These are phyloP conservation scores for Chalara sp. DNA, from an alignment of 2,329 filamentous ascomycete species.

Conservation along the genomic window DNA sequence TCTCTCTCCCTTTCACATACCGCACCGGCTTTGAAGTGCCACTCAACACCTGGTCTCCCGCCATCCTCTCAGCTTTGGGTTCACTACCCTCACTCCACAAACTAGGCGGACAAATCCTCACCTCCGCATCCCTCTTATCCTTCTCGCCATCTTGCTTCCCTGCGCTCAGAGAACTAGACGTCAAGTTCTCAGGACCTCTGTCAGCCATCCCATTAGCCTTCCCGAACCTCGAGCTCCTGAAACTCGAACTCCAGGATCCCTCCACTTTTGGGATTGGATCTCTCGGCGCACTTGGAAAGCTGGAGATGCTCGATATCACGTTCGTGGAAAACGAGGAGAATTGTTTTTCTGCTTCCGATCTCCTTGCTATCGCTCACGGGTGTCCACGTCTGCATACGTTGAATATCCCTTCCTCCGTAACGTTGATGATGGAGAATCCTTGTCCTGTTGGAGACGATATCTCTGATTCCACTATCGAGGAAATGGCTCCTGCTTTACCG, in stretches of 20 bases:
- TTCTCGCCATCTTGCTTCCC: not conserved
- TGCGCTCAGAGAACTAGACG: not conserved
- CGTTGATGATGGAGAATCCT: not conserved
- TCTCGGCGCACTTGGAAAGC: not conserved
- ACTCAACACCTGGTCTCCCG: not conserved
- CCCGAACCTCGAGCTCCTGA: not conserved
- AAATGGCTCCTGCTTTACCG: not conserved
- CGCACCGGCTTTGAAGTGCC: not conserved
- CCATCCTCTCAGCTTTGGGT: not conserved
- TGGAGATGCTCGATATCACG: not conserved
- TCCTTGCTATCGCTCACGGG: not conserved
- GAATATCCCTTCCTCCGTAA: not conserved
- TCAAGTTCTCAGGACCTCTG: not conserved
- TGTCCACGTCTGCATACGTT: not conserved
- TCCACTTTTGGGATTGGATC: not conserved
- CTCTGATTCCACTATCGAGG: not conserved
- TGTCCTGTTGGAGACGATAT: not conserved
- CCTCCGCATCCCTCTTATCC: not conserved
- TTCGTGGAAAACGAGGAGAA: not conserved
- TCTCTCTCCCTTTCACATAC: not conserved
- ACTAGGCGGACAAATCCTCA: not conserved
- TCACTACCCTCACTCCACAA: not conserved
- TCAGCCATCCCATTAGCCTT: not conserved
- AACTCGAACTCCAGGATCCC: not conserved
- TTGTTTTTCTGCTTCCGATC: not conserved